These are phyloP conservation scores for Saccharum spontaneum DNA, from an alignment of 176 grass and related monocot genomes.

Conservation along the genomic window DNA sequence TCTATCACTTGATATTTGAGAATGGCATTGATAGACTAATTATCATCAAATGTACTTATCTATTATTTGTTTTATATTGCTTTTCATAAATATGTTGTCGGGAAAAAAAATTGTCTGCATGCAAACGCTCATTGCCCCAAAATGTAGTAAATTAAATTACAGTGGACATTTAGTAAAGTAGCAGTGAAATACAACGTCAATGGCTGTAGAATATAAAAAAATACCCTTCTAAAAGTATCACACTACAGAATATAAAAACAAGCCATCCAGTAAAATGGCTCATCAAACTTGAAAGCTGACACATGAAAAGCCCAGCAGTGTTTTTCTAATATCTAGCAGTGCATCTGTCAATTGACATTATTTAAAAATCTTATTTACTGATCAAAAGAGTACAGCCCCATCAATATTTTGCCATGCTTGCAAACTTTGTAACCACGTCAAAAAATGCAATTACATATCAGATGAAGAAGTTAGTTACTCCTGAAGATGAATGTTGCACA, in stretches of 20 bases:
- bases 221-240: not conserved
- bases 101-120: not conserved
- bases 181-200: not conserved
- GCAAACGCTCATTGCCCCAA: not conserved
- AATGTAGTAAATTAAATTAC: too few relatives aligned
- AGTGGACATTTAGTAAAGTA: too few relatives aligned
- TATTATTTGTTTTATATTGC: not conserved
- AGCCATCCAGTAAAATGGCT: not conserved
- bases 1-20: not conserved
- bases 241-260: too few relatives aligned
- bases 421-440: not conserved
- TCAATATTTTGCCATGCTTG: conserved; percentile 6
- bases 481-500: not conserved
- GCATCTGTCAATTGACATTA: not conserved
- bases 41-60: not conserved
- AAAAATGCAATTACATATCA: not conserved
- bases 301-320: not conserved
- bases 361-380: not conserved
- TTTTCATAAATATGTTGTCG: too few relatives aligned
- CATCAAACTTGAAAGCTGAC: conserved; percentile 3
- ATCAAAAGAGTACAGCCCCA: not conserved
- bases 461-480: not conserved
- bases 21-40: not conserved
- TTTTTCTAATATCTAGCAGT: not conserved
- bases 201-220: conserved; percentile 2